Conservation (phyloP, 306 rosid species). For the Echinosophora koreensis region DNA sequence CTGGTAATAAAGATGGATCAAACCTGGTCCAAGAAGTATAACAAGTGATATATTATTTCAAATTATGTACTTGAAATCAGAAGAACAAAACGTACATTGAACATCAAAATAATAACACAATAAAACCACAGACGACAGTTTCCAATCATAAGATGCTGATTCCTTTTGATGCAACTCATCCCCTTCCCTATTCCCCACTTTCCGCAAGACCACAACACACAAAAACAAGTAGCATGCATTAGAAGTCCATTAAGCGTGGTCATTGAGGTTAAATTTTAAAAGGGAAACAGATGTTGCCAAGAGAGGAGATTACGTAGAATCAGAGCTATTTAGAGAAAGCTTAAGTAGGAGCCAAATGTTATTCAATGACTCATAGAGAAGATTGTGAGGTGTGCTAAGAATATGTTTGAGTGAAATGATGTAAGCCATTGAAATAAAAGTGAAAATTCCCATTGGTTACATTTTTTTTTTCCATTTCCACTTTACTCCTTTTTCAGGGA, state of each 20-base stretch:
- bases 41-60: constrained; percentile 15
- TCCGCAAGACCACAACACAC: too few species aligned
- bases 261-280: background rate
- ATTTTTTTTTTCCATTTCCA: background rate
- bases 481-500: background rate
- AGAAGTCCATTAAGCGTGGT: too few species aligned
- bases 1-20: background rate
- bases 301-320: background rate
- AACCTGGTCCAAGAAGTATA: constrained; percentile 48
- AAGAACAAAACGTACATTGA: constrained; percentile 3
- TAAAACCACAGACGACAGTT: constrained; percentile 11
- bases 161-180: background rate
- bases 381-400: background rate
- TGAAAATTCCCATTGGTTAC: constrained; percentile 8
- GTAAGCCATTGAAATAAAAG: constrained; percentile 31
- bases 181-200: background rate
- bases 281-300: background rate
- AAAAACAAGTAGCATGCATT: too few species aligned
- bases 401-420: constrained; percentile 12
- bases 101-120: constrained; percentile 9
- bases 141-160: constrained; percentile 30
- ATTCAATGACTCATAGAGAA: background rate
- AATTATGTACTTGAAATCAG: background rate
- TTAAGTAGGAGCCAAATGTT: background rate
- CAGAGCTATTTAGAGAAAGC: background rate